Conservation (phyloP, 1,284 basidiomycete species). For the Cystobasidium sp. region DNA sequence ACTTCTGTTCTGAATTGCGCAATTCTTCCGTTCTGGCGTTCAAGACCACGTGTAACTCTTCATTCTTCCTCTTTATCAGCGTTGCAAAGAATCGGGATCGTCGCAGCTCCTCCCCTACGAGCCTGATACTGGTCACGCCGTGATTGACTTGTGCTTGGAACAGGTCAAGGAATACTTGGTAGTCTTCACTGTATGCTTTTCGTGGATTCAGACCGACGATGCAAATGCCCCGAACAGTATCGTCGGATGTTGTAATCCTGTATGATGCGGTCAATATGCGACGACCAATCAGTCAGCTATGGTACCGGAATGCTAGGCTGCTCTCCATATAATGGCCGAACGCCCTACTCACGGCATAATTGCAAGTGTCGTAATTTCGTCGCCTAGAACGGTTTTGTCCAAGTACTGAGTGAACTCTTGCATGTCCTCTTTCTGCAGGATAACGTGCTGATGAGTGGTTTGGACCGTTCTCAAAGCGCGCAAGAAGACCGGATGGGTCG, state of each 20-base stretch:
- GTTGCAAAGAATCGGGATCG: constrained; percentile 49
- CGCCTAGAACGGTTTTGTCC: constrained; percentile 7
- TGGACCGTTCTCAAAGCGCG: constrained; percentile 21
- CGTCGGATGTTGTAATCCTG: constrained; percentile 42
- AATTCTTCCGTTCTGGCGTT: constrained; percentile 50
- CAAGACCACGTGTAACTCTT: constrained; percentile 48
- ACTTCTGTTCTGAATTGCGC: constrained; percentile 48
- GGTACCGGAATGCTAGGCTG: too few species aligned
- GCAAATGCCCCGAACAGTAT: constrained; percentile 48
- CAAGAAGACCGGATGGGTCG: constrained; percentile 24
- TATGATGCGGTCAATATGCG: too few species aligned
- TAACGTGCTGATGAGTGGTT: constrained; percentile 2
- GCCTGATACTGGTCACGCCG: constrained; percentile 49
- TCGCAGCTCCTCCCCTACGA: constrained; percentile 49
- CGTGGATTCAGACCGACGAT: constrained; percentile 50
- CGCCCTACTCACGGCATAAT: constrained; percentile 38
- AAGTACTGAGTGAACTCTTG: neutral
- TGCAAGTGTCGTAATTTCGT: constrained; percentile 5
- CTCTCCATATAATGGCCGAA: too few species aligned
- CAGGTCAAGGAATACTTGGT: constrained; percentile 49
- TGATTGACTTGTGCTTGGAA: constrained; percentile 48
- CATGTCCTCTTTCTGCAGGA: constrained; percentile 6
- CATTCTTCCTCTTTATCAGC: constrained; percentile 51
- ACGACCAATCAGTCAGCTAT: too few species aligned
- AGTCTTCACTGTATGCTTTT: constrained; percentile 47